Conservation (phyloP, 495 filamentous ascomycete genomes). For the Podospora appendiculata region DNA sequence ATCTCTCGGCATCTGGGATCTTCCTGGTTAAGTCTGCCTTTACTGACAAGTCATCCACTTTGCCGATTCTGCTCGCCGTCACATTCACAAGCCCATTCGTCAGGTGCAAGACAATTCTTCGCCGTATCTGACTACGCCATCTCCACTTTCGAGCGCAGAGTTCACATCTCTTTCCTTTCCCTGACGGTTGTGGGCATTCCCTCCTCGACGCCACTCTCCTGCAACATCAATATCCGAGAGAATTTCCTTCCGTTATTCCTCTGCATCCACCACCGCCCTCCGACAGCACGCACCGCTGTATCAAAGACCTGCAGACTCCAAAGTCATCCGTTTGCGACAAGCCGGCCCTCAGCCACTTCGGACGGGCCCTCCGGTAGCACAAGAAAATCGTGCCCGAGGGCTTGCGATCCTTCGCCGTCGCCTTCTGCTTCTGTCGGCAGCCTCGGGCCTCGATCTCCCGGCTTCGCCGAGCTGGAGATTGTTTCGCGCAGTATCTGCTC, state of each 20-base stretch:
- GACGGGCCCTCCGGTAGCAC: slow-evolving; percentile 4
- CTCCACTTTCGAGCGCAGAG: slow-evolving; percentile 21
- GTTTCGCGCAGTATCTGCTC: not conserved
- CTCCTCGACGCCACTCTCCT: not conserved
- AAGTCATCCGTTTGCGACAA: not conserved
- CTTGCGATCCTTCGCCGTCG: not conserved
- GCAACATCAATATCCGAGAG: not conserved
- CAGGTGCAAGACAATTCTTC: slow-evolving; percentile 16
- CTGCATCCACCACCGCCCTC: slow-evolving; percentile 3
- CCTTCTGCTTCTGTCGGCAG: not conserved
- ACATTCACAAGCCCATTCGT: slow-evolving; percentile 15
- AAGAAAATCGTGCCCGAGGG: slow-evolving; percentile 3
- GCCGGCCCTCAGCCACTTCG: not conserved
- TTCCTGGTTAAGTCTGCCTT: slow-evolving; percentile 12
- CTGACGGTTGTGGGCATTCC: not conserved
- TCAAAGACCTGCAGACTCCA: not conserved
- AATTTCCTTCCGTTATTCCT: slow-evolving; percentile 6
- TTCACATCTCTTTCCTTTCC: slow-evolving; percentile 5
- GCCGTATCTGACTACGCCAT: slow-evolving; percentile 15
- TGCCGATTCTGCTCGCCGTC: slow-evolving; percentile 10
- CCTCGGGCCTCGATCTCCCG: not conserved
- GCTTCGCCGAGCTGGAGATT: not conserved
- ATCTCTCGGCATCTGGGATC: slow-evolving; percentile 14
- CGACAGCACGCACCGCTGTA: not conserved
- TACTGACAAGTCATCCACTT: slow-evolving; percentile 11